Base-by-base conservation (phyloP, 2,329 filamentous ascomycete genomes). In the Teratosphaeria gauchensis region DNA sequence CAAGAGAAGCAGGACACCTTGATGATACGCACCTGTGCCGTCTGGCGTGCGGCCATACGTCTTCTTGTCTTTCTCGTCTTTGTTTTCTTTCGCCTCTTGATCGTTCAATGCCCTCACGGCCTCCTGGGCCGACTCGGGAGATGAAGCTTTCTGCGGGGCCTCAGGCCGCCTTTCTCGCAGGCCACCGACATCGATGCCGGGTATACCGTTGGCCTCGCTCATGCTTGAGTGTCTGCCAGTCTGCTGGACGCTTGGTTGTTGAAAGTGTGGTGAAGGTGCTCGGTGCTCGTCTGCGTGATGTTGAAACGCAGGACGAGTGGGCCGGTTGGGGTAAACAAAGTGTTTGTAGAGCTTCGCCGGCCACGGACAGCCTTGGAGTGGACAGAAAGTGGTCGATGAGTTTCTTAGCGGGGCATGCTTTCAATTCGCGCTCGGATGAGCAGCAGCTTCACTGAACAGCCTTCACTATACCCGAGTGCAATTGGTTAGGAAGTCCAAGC, bases 41-140 rank as follows among this genome's bases (percentile, higher is more conserved):
- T 92, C 88, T 32, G 90, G 90, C 14, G 92, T 96, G 64, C 92
- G 86, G 58, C 92, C 92, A 79, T 89, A 96, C 0, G 91, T 96
- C 79, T 90, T 92, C 72, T 84, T 85, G 62, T 81, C 76, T 62
- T 81, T 80, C 61, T 79, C 77, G 63, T 75, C 68, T 62, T 79
- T 77, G 64, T 76, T 72, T 3, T 71, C 66, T 57, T 73, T 74
- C 56, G 77, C 75, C 66, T 80, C 77, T 60, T 75, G 67, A 61
- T 79, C 75, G 61, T 81, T 81, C 63, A 82, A 68, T 63, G 78
- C 74, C 58, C 77, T 68, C 33, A 80, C 78, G 58, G 75, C 74
- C 60, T 77, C 72, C 64, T 77, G 75, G 59, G 78, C 78, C 60
- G 75, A 65, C 42, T 68, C 66, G 63, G 56, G 59, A 2, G 71